These are phyloP conservation scores for Noccaea caerulescens DNA, from an alignment of 345 rosid species.

Conservation along the genomic window DNA sequence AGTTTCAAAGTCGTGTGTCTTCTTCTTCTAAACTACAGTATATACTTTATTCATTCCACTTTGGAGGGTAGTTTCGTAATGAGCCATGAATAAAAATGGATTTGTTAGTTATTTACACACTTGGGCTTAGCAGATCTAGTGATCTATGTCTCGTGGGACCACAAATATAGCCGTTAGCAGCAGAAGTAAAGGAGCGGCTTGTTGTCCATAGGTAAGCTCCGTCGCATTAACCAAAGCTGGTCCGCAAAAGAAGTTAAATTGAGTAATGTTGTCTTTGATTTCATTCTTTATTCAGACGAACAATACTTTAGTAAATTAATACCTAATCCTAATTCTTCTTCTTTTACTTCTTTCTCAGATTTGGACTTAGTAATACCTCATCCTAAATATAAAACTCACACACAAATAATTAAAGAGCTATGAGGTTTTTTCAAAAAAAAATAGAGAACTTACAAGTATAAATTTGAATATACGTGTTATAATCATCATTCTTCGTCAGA, in stretches of 20 bases:
- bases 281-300: slow-evolving; percentile 14
- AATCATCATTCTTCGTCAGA: neutral
- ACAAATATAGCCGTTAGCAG: slow-evolving; percentile 39
- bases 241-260: slow-evolving; percentile 1
- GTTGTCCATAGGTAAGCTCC: slow-evolving; percentile 24
- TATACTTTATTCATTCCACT: neutral
- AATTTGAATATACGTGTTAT: too few species aligned
- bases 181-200: slow-evolving; percentile 39
- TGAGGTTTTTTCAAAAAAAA: neutral
- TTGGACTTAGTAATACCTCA: slow-evolving; percentile 7
- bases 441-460: neutral
- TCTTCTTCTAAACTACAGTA: slow-evolving; percentile 6
- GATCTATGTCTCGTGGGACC: slow-evolving; percentile 25
- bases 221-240: slow-evolving; percentile 41
- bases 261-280: slow-evolving; percentile 17
- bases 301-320: neutral
- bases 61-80: neutral
- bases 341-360: neutral
- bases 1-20: slow-evolving; percentile 28
- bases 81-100: neutral
- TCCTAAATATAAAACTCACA: neutral
- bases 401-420: neutral
- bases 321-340: neutral
- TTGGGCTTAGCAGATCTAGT: slow-evolving; percentile 26
- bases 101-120: slow-evolving; percentile 5